Base-by-base conservation (phyloP, 371 early-diverging fungal genomes). In the Thermomucor indicae-seudaticae region DNA sequence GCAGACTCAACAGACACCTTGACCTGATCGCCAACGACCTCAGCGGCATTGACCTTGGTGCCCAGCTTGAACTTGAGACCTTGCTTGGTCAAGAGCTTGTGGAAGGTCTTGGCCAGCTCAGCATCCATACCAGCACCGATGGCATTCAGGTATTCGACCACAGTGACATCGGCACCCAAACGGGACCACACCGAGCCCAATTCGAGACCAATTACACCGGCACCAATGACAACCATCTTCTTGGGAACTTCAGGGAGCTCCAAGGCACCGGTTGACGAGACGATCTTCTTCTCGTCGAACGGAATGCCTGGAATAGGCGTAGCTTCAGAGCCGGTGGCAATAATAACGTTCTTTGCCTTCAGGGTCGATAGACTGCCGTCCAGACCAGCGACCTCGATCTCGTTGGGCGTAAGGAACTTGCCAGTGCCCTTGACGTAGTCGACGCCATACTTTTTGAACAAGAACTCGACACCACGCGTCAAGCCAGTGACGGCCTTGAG, bases 201-300 rank as follows among this genome's bases (percentile, higher is more conserved):
- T 77, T 98, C 98, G 41, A 97, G 88, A 53, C 97, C 98, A 76
- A 98, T 98, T 57, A 97, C 95, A 78, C 98, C 98, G 55, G 93
- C 98, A 61, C 98, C 98, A 67, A 98, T 97, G 48, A 98, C 96
- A 37, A 96, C 83, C 93, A 98, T 89, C 83, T 93, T 95, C 80
- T 96, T 88, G 57, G 97, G 97, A 17, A 97, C 90, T 69, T 93
- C 81, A 58, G 85, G 75, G 43, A 97, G 80, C 16, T 93, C 87
- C 55, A 98, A 85, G 23, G 97, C 98, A 58, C 97, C 98, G 29
- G 98, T 98, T 19, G 97, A 96, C 42, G 93, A 91, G 40, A 98
- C 91, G 55, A 98, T 94, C 72, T 83, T 83, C 81, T 92, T 88
- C 76, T 97, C 97, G 59, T 97, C 98, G 65, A 93, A 78, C 54